Evolutionary conservation across 129 eudicot species (phyloP).

Genomic region (sunflower (Helianthus annuus)): HanXRQr2.0-SUNRISE NC_035445.2:160197073-160197572

Average conservation of each 20-base stretch:
- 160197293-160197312: constrained; percentile 29
- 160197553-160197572: too few relatives aligned
- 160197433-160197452: too few relatives aligned
- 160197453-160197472: too few relatives aligned
- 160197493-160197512: too few relatives aligned
- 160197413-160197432: too few relatives aligned
- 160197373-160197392: background rate
- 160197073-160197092: too few relatives aligned
- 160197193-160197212: constrained; percentile 37
- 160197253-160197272: constrained; percentile 16
- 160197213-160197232: constrained; percentile 66
- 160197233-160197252: constrained; percentile 45
- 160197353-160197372: constrained; percentile 14
- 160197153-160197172: constrained; percentile 57
- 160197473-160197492: too few relatives aligned
- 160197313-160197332: constrained; percentile 14
- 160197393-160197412: background rate
- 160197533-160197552: too few relatives aligned
- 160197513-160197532: too few relatives aligned
- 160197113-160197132: too few relatives aligned
- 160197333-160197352: constrained; percentile 25
- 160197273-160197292: constrained; percentile 32
- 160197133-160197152: constrained; percentile 46
- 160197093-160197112: too few relatives aligned
- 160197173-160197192: constrained; percentile 45